Base-by-base conservation (phyloP, 371 early-diverging fungal genomes). In the Zopfochytrium polystomum region DNA sequence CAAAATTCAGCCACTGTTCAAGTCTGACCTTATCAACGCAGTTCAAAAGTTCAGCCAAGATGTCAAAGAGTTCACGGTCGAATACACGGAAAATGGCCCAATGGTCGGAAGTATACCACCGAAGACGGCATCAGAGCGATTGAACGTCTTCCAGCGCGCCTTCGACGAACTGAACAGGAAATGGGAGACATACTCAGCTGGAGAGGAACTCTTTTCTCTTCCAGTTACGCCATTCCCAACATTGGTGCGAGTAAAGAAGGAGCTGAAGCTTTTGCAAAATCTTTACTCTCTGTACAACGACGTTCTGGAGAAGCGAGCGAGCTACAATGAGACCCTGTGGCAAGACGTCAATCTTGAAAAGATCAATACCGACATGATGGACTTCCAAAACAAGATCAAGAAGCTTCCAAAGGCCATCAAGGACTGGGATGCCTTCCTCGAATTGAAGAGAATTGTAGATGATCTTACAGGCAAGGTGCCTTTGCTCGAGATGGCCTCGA, bases 321-420 rank as follows among this genome's bases (percentile, higher is more conserved):
- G 44, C 2, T 84, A 81, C 73, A 74, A 75, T 51, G 83, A 84
- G 57, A 81, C 80, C 29, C 67, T 83, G 20, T 84, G 84, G 84
- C 60, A 66, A 3, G 83, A 84, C 32, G 48, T 81, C 18, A 69
- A 84, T 42, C 58, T 83, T 30, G 76, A 79, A 32, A 64, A 69
- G 27, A 84, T 84, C 61, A 82, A 77, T 57, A 72, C 57, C 42
- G 83, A 84, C 52, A 80, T 84, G 79, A 73, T 58, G 43, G 83
- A 83, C 56, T 82, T 84, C 74, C 79, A 80, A 58, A 71, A 72
- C 70, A 81, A 81, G 53, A 78, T 82, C 69, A 81, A 81, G 62
- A 84, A 84, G 76, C 71, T 84, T 35, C 84, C 84, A 13, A 84
- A 83, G 51, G 80, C 83, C 11, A 76, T 84, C 48, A 81, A 83